phyloP scores from a whole-genome alignment of 139 green algal genomes.

The Chlamydomonas sphaeroides region DNA sequence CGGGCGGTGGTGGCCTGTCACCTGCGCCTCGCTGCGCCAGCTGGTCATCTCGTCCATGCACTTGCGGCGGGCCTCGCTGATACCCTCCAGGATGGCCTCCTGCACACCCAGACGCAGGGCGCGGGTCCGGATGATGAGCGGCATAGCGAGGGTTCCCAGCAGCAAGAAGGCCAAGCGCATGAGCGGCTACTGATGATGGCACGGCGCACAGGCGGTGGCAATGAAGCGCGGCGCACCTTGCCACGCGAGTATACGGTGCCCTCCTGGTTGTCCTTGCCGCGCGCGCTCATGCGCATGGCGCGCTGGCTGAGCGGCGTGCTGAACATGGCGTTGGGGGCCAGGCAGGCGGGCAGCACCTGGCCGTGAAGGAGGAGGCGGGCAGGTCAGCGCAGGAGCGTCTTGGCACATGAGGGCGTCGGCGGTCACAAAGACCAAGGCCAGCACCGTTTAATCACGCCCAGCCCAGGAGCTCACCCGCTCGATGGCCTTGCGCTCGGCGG shows the following conservation, averaged over 20 bases:
- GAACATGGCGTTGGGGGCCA: conserved; percentile 53
- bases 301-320: conserved; percentile 55
- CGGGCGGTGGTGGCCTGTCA: too few species aligned
- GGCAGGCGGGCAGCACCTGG: conserved; percentile 45
- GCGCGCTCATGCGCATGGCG: conserved; percentile 52
- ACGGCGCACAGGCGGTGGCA: too few species aligned
- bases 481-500: conserved; percentile 31
- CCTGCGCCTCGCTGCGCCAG: conserved; percentile 22
- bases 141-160: too few species aligned
- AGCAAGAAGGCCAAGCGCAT: too few species aligned
- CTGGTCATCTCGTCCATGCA: conserved; percentile 41
- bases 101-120: background rate
- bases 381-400: too few species aligned
- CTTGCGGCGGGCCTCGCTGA: conserved; percentile 44
- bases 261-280: conserved; percentile 49
- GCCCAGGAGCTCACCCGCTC: conserved; percentile 18
- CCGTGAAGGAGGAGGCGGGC: background rate
- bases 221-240: conserved; percentile 41
- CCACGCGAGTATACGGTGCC: conserved; percentile 62
- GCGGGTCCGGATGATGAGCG: background rate
- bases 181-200: too few species aligned
- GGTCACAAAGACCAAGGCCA: too few species aligned
- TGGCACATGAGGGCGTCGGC: too few species aligned
- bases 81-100: conserved; percentile 56
- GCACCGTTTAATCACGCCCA: too few species aligned